Evolutionary conservation across 352 stramenopile species (phyloP).

Genomic region (Phytophthora quininea): DNA sequence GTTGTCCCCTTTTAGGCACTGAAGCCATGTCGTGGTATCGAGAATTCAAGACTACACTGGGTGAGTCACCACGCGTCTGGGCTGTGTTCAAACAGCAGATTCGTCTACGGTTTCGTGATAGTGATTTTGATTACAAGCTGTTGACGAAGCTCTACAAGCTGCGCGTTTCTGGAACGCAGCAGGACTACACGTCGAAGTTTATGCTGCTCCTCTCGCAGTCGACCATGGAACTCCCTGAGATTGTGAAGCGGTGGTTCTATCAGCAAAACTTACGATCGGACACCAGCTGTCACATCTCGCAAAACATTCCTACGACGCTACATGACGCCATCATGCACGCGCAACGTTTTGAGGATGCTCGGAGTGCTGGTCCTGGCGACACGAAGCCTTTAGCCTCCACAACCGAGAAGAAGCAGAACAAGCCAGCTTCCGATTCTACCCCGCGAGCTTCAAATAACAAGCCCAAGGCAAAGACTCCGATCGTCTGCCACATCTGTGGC

Average conservation of each 20-base stretch:
- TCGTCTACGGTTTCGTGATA: slow-evolving; percentile 5
- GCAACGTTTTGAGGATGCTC: slow-evolving; percentile 4
- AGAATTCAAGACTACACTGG: slow-evolving; percentile 6
- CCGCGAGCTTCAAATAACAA: background rate
- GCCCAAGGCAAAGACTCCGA: background rate
- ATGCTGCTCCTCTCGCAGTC: slow-evolving; percentile 12
- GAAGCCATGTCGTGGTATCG: slow-evolving; percentile 14
- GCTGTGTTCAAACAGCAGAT: slow-evolving; percentile 13
- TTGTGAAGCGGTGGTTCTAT: slow-evolving; percentile 14
- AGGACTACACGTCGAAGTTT: slow-evolving; percentile 19
- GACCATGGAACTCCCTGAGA: slow-evolving; percentile 6
- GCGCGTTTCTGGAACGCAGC: slow-evolving; percentile 2
- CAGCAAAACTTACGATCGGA: slow-evolving; percentile 2
- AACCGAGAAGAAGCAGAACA: background rate
- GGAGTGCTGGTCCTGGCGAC: slow-evolving; percentile 6
- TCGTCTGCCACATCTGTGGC: background rate
- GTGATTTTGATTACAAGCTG: slow-evolving; percentile 13
- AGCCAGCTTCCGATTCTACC: background rate
- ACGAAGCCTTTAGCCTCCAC: background rate
- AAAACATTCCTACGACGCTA: slow-evolving; percentile 1
- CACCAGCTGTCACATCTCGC: background rate
- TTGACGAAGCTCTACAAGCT: slow-evolving; percentile 7
- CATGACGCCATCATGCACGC: slow-evolving; percentile 5
- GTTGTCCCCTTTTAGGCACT: slow-evolving; percentile 8
- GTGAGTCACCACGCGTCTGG: slow-evolving; percentile 5